Base-by-base conservation (phyloP, 78 protist species). In the Diacronema lutheri region DNA sequence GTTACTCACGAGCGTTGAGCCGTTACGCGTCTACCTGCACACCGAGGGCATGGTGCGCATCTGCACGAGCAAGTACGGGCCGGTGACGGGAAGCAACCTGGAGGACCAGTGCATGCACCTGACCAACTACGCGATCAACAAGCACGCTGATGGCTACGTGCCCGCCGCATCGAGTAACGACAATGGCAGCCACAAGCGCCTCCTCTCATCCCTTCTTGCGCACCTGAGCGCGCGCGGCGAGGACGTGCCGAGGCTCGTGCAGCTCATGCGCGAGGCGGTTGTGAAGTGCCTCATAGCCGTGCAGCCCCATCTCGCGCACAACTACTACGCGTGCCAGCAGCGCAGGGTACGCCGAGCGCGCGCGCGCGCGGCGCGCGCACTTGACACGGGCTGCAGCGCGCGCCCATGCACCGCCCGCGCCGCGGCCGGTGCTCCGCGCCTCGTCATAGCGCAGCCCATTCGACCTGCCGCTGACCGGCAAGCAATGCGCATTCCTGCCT, bases 51-150 rank as follows among this genome's bases (percentile, higher is more conserved):
- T 91, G 25, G 90, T 56, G 20, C 55, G 93, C 29, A 9, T 91
- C 16, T 86, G 91, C 85, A 87, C 94, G 5, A 71, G 50, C 13
- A 21, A 58, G 66, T 93, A 93, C 50, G 41, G 0, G 68, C 46
- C 26, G 56, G 86, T 86, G n/a, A 74, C 13, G 26, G 20, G 0
- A 0, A 41, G 25, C 31, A 86, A 84, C 25, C 35, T 83, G 33
- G 40, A 26, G 29, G 37, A 78, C 58, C 31, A 13, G 38, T 69
- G 9, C 62, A 72, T 74, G 91, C 94, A 92, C 71, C 86, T 92
- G 69, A 92, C 94, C 21, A 92, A 92, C 88, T 92, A 92, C 33
- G 85, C 89, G 46, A 38, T 89, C 66, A 89, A 89, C 89, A 69
- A 74, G 40, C 11, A 62, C 62, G 12, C 4, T 41, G 91, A 44